Evolutionary conservation across 1,139 yeast genomes (phyloP), one percentile per base, ranked within the genome.

Genomic region (Yamadazyma friedrichii): DNA sequence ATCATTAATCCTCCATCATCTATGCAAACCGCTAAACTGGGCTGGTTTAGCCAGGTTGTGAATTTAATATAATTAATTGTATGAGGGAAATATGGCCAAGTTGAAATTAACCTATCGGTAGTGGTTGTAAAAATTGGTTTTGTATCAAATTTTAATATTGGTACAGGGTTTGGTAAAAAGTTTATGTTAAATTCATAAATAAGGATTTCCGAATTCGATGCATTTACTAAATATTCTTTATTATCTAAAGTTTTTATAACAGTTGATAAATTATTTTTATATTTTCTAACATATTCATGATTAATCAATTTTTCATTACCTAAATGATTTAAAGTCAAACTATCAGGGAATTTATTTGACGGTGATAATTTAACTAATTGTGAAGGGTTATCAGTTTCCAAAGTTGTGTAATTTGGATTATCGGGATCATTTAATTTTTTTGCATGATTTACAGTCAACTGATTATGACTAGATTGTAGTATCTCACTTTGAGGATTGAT

Each of bases 1-100:
- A 82, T 51, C 44, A 74, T 48, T 1, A 78, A 61, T 13, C 74
- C 56, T 0, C 88, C 87, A 57, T 79, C 82, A 53, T 84, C 89
- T 24, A 67, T 51, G 31, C 84, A 78, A 2, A 69, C 70, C 0
- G 65, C 72, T 11, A 83, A 47, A 0, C 73, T 67, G 26, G 68
- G 71, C 17, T 52, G 48, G 0, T 62, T 68, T 17, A 69, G 64
- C 41, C 52, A 49, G 2, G 52, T 48, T 31, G 57, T 49, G 1
- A 51, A 38, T 8, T 62, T 68, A 1, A 77, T 42, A 47, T 56
- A 73, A 49, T 83, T 84, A 35, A 82, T 69, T 0, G 80, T 70
- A 51, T 81, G 86, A 0, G 88, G 87, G 38, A 60, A 67, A 44
- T 62, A 62, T 0, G 78, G 78, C 74, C 75, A 71, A 0, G 81